Evolutionary conservation across 106 monocot species (phyloP).

Genomic region (Ottelia alismoides): DNA sequence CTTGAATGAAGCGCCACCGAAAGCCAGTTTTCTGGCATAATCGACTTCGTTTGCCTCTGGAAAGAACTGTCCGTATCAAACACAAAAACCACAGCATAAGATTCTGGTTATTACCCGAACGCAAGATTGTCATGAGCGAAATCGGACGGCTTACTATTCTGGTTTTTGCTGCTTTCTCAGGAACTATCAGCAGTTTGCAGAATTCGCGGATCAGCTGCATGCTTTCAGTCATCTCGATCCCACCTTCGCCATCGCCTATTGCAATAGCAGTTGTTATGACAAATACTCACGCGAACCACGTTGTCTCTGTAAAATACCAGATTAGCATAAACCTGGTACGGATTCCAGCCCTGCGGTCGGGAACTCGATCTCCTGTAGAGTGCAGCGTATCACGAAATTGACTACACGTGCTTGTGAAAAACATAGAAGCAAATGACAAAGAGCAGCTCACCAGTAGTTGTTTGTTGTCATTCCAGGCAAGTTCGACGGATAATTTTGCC

Average conservation of each 20-base stretch:
- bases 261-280: too few species aligned
- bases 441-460: constrained; percentile 58
- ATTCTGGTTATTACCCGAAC: too few species aligned
- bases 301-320: too few species aligned
- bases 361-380: constrained; percentile 83
- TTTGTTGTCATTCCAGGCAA: constrained; percentile 62
- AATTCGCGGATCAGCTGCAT: constrained; percentile 84
- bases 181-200: constrained; percentile 44
- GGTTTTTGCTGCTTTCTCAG: constrained; percentile 68
- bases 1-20: constrained; percentile 67
- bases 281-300: too few species aligned
- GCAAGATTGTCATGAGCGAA: too few species aligned
- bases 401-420: too few species aligned
- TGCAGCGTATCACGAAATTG: too few species aligned
- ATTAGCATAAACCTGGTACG: constrained; percentile 59
- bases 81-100: too few species aligned
- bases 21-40: constrained; percentile 64
- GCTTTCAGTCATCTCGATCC: constrained; percentile 87
- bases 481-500: constrained; percentile 67
- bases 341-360: constrained; percentile 87
- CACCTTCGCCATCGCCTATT: constrained; percentile 99
- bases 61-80: constrained; percentile 70
- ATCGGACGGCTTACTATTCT: too few species aligned
- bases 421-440: too few species aligned
- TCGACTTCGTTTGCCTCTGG: constrained; percentile 94